Evolutionary conservation across 1,139 yeast species (phyloP).

Genomic region (Candida anutae): DNA sequence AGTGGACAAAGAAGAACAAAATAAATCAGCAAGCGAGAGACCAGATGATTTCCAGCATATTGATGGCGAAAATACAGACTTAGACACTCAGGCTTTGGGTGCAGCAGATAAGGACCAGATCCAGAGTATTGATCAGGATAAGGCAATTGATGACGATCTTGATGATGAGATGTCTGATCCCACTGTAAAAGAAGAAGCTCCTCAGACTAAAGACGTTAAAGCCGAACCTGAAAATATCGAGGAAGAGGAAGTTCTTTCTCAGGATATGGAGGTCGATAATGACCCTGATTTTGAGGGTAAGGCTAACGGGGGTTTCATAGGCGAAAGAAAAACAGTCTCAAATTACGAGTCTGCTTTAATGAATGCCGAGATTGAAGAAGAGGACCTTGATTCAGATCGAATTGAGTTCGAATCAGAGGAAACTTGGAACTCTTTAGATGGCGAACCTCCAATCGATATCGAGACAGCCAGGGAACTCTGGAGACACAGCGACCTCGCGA

Average conservation of each 20-base stretch:
- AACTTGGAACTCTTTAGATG: constrained; percentile 13
- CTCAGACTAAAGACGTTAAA: constrained; percentile 14
- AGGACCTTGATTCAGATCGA: constrained; percentile 21
- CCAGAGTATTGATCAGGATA: constrained; percentile 71
- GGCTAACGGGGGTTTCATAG: constrained; percentile 45
- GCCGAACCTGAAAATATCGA: constrained; percentile 15
- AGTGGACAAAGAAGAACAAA: constrained; percentile 40
- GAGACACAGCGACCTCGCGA: constrained; percentile 74
- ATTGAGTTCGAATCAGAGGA: constrained; percentile 22
- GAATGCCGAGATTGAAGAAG: constrained; percentile 18
- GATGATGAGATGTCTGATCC: constrained; percentile 11
- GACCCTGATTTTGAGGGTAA: constrained; percentile 43
- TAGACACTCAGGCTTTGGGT: constrained; percentile 87
- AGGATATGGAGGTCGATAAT: constrained; percentile 13
- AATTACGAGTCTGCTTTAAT: constrained; percentile 16
- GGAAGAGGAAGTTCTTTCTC: constrained; percentile 12
- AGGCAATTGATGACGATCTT: constrained; percentile 73
- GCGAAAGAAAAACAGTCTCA: constrained; percentile 32
- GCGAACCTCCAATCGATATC: constrained; percentile 39
- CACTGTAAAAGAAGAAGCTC: constrained; percentile 10
- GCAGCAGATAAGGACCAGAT: constrained; percentile 77
- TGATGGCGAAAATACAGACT: constrained; percentile 70
- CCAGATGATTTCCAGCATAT: constrained; percentile 92
- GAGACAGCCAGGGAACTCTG: constrained; percentile 73
- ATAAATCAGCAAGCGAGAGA: constrained; percentile 49